These are phyloP conservation scores for Lactarius quietus DNA, from an alignment of 768 basidiomycete species.

Conservation along the genomic window DNA sequence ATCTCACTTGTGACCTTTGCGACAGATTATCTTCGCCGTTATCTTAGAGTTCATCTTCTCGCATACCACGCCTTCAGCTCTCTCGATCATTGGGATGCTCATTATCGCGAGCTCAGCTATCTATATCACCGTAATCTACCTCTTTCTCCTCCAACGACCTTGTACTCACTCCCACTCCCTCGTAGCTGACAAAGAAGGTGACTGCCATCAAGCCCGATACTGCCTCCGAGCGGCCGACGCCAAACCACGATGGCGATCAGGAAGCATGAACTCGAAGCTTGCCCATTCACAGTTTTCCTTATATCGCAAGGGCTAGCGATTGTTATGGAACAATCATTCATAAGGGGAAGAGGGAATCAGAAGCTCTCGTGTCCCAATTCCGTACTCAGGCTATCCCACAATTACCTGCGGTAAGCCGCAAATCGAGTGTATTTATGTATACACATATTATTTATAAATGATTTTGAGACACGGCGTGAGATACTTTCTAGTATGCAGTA, in stretches of 20 bases:
- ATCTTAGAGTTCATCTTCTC: constrained; percentile 65
- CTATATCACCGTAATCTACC: constrained; percentile 49
- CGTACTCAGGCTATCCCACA: neutral
- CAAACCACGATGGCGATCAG: neutral
- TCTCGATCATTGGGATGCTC: constrained; percentile 58
- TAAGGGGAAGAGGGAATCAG: neutral
- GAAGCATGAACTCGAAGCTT: neutral
- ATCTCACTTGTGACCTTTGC: neutral
- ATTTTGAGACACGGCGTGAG: too few relatives aligned
- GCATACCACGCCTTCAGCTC: constrained; percentile 50
- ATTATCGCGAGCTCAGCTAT: constrained; percentile 63
- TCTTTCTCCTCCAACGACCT: too few relatives aligned
- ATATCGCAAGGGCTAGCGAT: neutral
- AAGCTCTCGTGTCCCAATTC: neutral
- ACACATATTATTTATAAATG: neutral
- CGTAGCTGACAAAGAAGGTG: constrained; percentile 29
- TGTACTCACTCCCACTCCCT: neutral
- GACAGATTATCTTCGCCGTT: constrained; percentile 61
- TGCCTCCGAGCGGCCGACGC: neutral
- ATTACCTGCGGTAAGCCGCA: too few relatives aligned
- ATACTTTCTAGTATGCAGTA: too few relatives aligned
- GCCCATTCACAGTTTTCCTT: too few relatives aligned
- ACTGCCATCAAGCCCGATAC: neutral
- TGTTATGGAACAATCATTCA: neutral
- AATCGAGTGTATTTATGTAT: neutral